A percentile compares a stretch with the other conserved stretches of the same genome.
These are phyloP conservation scores for Dioscorea cayenensis DNA, from an alignment of 116 monocot species.

Conservation along the genomic window DNA sequence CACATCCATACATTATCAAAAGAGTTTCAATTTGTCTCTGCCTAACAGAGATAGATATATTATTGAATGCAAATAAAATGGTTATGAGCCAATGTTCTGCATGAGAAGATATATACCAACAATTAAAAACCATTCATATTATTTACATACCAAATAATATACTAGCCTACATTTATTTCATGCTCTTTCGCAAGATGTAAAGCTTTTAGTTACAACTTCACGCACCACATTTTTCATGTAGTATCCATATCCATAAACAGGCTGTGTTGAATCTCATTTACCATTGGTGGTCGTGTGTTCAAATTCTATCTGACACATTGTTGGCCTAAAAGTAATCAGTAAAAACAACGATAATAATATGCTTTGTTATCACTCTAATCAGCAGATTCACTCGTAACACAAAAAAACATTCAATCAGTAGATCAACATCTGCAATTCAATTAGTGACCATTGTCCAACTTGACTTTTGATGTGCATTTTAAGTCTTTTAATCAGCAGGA, in stretches of 20 bases:
- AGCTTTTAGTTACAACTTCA: neutral
- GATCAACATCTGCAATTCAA: no score
- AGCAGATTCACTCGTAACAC: no score
- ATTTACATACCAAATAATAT: neutral
- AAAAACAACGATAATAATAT: no score
- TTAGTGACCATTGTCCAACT: no score
- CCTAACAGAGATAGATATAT: neutral
- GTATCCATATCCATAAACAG: neutral
- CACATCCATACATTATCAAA: neutral
- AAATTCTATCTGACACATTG: no score
- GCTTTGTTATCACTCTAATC: no score
- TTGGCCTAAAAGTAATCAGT: no score
- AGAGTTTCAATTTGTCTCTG: neutral
- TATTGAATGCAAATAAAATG: neutral
- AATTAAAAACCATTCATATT: neutral
- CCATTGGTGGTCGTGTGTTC: neutral
- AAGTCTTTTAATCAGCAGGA: no score
- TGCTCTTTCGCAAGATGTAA: neutral
- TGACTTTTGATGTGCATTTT: no score
- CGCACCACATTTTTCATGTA: neutral
- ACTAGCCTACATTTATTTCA: neutral
- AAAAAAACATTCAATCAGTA: no score
- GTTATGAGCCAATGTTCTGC: neutral
- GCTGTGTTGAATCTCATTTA: neutral
- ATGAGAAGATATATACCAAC: neutral